Percentiles rank a stretch among this genome's conserved stretches.
These are phyloP conservation scores for Knoxdaviesia capensis DNA, from an alignment of 2,329 filamentous ascomycete species.

Conservation along the genomic window DNA sequence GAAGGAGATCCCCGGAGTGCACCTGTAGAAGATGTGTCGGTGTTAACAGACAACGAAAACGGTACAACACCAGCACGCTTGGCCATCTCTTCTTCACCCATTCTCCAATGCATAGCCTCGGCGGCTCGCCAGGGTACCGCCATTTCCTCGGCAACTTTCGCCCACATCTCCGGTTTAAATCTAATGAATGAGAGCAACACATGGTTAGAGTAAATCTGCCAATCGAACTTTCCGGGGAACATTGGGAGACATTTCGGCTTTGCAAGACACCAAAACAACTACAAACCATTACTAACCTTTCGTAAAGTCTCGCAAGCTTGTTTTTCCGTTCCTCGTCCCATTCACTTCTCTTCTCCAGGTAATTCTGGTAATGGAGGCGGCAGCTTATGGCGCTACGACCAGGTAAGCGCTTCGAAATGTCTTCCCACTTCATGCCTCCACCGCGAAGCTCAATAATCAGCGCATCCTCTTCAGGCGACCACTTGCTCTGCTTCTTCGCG, in stretches of 20 bases:
- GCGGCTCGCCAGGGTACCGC: constrained; percentile 85
- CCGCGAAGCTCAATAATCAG: constrained; percentile 81
- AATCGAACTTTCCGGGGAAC: background rate
- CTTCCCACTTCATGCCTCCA: constrained; percentile 94
- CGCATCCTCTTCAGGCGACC: constrained; percentile 85
- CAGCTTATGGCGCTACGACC: constrained; percentile 89
- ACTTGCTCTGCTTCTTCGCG: constrained; percentile 90
- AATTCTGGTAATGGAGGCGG: constrained; percentile 90
- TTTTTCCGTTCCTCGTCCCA: constrained; percentile 98
- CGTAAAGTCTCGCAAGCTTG: constrained; percentile 83
- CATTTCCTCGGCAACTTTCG: constrained; percentile 88
- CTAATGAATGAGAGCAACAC: constrained; percentile 21
- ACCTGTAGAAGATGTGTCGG: constrained; percentile 15
- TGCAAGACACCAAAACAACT: background rate
- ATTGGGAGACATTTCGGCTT: no score
- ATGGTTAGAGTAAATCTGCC: background rate
- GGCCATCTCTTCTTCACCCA: constrained; percentile 88
- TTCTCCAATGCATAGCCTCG: constrained; percentile 96
- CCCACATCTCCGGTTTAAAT: constrained; percentile 97
- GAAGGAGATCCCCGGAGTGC: constrained; percentile 17
- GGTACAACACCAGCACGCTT: constrained; percentile 74
- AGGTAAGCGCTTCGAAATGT: constrained; percentile 79
- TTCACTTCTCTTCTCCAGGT: constrained; percentile 76
- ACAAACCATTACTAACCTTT: constrained; percentile 44
- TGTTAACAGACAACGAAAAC: constrained; percentile 47